These are phyloP conservation scores for Emmonsiellopsis sp. DNA, from an alignment of 2,329 filamentous ascomycete genomes.

Conservation along the genomic window DNA sequence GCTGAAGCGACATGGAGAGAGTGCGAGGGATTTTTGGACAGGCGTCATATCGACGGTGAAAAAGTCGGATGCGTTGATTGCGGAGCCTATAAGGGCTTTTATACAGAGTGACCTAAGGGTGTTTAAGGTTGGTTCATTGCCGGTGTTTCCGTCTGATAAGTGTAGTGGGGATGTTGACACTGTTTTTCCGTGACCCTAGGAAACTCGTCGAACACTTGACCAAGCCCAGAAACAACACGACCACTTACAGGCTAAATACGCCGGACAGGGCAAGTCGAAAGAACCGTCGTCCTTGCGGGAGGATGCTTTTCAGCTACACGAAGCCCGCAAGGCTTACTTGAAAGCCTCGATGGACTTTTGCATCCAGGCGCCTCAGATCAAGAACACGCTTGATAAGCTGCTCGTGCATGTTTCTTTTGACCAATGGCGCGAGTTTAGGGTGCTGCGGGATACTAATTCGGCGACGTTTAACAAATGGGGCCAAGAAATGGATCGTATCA, in stretches of 20 bases:
- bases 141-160: not conserved
- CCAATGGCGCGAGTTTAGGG: constrained; percentile 78
- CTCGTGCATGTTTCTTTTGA: constrained; percentile 78
- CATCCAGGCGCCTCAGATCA: constrained; percentile 74
- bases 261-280: constrained; percentile 81
- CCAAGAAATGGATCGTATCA: constrained; percentile 79
- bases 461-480: constrained; percentile 57
- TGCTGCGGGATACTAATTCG: constrained; percentile 56
- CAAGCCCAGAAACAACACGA: constrained; percentile 78
- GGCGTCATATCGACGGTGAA: constrained; percentile 65
- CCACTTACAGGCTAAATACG: constrained; percentile 68
- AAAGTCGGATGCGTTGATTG: constrained; percentile 65
- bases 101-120: constrained; percentile 67
- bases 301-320: constrained; percentile 91
- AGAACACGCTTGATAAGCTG: constrained; percentile 74
- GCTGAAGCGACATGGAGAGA: constrained; percentile 75
- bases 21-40: constrained; percentile 79
- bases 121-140: constrained; percentile 54
- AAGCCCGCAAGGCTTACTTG: constrained; percentile 81
- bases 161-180: not conserved
- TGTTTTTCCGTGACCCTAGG: constrained; percentile 31
- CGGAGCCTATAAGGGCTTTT: constrained; percentile 75
- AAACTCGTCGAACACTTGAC: constrained; percentile 67
- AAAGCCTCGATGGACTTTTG: constrained; percentile 92
- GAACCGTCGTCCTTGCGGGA: constrained; percentile 85